These are phyloP conservation scores for Zangia roseola DNA, from an alignment of 768 basidiomycete species.

Conservation along the genomic window DNA sequence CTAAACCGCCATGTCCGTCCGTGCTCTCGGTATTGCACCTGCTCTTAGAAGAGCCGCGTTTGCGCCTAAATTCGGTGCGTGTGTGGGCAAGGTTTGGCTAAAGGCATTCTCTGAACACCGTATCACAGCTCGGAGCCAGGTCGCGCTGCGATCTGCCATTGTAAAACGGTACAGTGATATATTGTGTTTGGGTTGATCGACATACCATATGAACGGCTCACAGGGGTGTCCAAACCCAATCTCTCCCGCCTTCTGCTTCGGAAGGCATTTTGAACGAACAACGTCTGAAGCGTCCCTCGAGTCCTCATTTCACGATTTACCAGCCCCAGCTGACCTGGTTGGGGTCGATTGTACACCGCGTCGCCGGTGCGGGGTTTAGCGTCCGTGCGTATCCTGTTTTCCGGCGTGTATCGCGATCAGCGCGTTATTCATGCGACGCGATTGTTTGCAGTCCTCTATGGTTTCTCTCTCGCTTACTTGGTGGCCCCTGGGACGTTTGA, in stretches of 20 bases:
- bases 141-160: constrained; percentile 29
- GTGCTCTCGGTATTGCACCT: constrained; percentile 58
- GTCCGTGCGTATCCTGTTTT: constrained; percentile 52
- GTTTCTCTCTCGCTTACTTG: constrained; percentile 83
- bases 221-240: constrained; percentile 63
- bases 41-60: constrained; percentile 54
- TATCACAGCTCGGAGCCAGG: constrained; percentile 42
- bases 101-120: background rate
- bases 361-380: constrained; percentile 80
- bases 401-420: background rate
- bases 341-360: constrained; percentile 81
- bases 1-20: constrained; percentile 38
- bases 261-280: constrained; percentile 80
- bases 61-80: constrained; percentile 30
- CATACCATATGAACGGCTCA: too few relatives aligned
- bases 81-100: background rate
- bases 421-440: too few relatives aligned
- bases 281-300: constrained; percentile 83
- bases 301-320: constrained; percentile 97
- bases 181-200: background rate
- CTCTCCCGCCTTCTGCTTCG: constrained; percentile 57
- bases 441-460: constrained; percentile 69
- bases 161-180: constrained; percentile 39
- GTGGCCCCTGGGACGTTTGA: constrained; percentile 78
- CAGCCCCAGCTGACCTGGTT: constrained; percentile 92